A percentile compares a stretch with the other conserved stretches of the same genome.
phyloP scores from a whole-genome alignment of 2,329 filamentous ascomycete species.

The Grosmannia penicillata region DNA sequence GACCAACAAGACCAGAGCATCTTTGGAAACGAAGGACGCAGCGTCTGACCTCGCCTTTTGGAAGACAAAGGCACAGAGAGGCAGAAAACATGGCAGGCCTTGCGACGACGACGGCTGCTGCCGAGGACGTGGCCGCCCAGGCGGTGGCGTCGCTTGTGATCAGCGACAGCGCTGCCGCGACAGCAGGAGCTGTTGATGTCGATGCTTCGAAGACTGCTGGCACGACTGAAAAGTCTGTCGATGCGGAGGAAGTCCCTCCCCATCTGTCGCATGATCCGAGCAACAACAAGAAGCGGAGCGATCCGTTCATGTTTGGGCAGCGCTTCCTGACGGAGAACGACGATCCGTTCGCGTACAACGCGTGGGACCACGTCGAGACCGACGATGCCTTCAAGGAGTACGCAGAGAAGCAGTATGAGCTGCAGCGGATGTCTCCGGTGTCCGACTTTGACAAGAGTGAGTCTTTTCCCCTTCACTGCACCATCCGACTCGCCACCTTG shows the following conservation, averaged over 20 bases:
- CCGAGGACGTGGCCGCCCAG: constrained; percentile 3
- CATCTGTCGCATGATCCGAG: constrained; percentile 50
- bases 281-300: constrained; percentile 69
- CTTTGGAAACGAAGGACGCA: no score
- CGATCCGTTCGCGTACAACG: constrained; percentile 93
- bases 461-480: constrained; percentile 15
- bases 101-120: not conserved
- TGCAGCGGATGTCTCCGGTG: constrained; percentile 75
- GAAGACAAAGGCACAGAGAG: no score
- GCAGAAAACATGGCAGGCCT: constrained; percentile 6
- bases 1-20: not conserved
- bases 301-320: constrained; percentile 92
- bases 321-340: constrained; percentile 72
- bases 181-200: not conserved
- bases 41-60: no score
- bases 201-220: not conserved
- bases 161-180: constrained; percentile 2
- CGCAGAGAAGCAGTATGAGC: constrained; percentile 67
- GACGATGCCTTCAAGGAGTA: constrained; percentile 80
- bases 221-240: not conserved
- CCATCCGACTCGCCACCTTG: constrained; percentile 2
- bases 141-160: constrained; percentile 8
- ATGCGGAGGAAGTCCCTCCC: not conserved
- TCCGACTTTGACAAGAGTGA: constrained; percentile 82
- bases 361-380: constrained; percentile 95